phyloP scores from a whole-genome alignment of 352 stramenopile species.

The Peronospora farinosa region DNA sequence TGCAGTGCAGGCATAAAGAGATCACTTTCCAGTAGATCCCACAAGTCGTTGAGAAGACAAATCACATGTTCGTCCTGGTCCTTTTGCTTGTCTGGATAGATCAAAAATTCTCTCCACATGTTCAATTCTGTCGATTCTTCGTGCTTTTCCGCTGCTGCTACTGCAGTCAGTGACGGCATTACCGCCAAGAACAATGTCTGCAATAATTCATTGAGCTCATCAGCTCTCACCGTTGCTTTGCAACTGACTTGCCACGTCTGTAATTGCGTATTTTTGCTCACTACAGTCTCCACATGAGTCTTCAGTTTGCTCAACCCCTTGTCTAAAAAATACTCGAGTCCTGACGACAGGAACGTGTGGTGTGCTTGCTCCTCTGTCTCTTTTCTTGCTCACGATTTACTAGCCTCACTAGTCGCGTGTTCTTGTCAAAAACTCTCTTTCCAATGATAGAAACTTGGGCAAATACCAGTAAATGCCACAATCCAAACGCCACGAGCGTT shows the following conservation, averaged over 20 bases:
- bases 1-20: conserved; percentile 65
- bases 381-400: conserved; percentile 10
- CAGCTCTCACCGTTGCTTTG: conserved; percentile 55
- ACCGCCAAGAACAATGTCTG: conserved; percentile 59
- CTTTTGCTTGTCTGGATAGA: conserved; percentile 65
- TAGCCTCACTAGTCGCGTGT: conserved; percentile 12
- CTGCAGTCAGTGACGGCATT: conserved; percentile 32
- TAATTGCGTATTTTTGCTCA: conserved; percentile 44
- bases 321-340: conserved; percentile 76
- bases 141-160: conserved; percentile 25
- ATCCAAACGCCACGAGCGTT: conserved; percentile 58
- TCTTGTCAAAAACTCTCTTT: conserved; percentile 71
- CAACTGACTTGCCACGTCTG: conserved; percentile 67
- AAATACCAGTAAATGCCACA: conserved; percentile 80
- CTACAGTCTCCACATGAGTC: conserved; percentile 48
- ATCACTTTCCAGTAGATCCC: conserved; percentile 76
- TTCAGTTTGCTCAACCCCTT: conserved; percentile 57
- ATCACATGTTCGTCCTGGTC: conserved; percentile 70
- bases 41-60: conserved; percentile 74
- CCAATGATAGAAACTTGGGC: conserved; percentile 71
- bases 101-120: conserved; percentile 63
- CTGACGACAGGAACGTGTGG: conserved; percentile 64
- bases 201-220: conserved; percentile 72
- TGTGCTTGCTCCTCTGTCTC: conserved; percentile 41
- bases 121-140: conserved; percentile 25